Conservation (phyloP, 2,329 filamentous ascomycete species). For the Alternaria hordeiaustralica region DNA sequence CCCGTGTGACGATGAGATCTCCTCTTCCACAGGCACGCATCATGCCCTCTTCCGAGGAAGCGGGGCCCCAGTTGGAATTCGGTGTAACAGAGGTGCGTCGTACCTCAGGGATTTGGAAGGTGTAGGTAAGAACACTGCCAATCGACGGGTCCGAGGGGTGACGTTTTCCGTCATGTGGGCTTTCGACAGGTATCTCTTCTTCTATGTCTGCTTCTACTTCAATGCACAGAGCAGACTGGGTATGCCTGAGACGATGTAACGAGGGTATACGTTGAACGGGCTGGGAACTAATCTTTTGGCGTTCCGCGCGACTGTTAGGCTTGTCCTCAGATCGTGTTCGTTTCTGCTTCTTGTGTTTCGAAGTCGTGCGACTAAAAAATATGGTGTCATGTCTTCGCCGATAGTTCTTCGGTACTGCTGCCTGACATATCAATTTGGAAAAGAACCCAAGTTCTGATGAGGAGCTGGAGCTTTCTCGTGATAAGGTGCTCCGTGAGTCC, state of each 20-base stretch:
- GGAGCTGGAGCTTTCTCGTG: slow-evolving; percentile 9
- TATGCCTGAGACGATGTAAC: slow-evolving; percentile 11
- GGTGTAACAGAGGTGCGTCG: slow-evolving; percentile 6
- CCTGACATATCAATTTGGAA: slow-evolving; percentile 20
- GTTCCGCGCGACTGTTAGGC: neutral
- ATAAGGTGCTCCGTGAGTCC: slow-evolving; percentile 1
- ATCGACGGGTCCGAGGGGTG: slow-evolving; percentile 22
- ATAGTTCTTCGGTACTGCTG: slow-evolving; percentile 9
- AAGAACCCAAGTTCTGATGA: slow-evolving; percentile 10
- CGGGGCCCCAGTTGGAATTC: neutral
- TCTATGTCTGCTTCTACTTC: neutral
- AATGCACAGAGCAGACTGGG: slow-evolving; percentile 10
- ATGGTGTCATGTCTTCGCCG: slow-evolving; percentile 8
- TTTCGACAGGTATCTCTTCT: neutral
- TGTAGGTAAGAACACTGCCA: slow-evolving; percentile 10
- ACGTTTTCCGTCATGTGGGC: neutral
- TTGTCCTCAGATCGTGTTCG: neutral
- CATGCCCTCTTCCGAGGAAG: neutral
- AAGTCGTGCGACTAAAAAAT: neutral
- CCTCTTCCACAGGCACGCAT: slow-evolving; percentile 10
- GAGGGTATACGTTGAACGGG: slow-evolving; percentile 18
- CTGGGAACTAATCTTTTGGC: neutral
- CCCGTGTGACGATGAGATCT: slow-evolving; percentile 5
- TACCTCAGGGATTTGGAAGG: slow-evolving; percentile 11
- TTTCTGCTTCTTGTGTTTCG: neutral